Conservation (phyloP, 2,329 filamentous ascomycete genomes). For the Colletotrichum sp. region DNA sequence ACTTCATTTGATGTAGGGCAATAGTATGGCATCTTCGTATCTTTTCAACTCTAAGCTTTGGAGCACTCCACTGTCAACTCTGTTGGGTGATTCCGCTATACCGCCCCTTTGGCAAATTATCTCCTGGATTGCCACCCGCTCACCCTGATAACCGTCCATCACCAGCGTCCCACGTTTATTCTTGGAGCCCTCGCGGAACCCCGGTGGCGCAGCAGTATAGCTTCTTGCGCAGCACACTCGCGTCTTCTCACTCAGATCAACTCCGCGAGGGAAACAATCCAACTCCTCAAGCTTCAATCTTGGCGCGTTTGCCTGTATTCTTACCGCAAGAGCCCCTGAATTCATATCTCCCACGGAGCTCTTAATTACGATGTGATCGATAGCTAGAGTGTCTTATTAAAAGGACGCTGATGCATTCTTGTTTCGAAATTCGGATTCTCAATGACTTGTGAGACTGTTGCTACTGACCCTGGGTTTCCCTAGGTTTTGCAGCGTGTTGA, state of each 20-base stretch:
- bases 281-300: no score
- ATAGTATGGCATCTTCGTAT: no score
- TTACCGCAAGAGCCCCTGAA: no score
- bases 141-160: background rate
- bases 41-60: no score
- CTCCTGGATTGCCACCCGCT: background rate
- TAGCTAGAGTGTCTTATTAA: no score
- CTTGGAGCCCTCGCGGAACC: fast-evolving
- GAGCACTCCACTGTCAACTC: no score
- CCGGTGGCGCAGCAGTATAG: fast-evolving
- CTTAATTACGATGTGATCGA: no score
- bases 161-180: background rate
- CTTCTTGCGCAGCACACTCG: background rate
- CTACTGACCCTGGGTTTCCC: background rate
- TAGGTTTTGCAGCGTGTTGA: background rate
- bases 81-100: background rate
- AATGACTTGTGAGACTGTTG: background rate
- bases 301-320: no score
- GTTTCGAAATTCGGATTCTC: background rate
- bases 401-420: background rate
- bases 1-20: no score
- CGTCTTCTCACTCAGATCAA: fast-evolving
- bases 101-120: background rate
- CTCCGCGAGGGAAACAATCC: no score
- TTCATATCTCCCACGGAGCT: no score